phyloP scores from a whole-genome alignment of 73 alveolate species.

The Tetrahymena elliotti region DNA sequence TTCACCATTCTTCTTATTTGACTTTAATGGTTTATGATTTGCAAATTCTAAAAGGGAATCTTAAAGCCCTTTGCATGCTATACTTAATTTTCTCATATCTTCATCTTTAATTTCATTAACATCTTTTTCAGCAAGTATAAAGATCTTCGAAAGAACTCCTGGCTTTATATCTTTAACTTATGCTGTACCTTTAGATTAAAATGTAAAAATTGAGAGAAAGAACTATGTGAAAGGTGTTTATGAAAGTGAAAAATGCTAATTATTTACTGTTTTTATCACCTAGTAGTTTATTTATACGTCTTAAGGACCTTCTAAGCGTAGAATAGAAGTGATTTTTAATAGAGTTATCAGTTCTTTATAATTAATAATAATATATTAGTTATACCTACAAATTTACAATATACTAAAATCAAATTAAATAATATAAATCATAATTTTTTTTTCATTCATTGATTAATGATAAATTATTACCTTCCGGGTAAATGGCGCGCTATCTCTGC shows the following conservation, averaged over 20 bases:
- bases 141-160: constrained; percentile 38
- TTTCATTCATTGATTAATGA: no score
- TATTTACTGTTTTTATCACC: constrained; percentile 42
- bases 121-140: constrained; percentile 35
- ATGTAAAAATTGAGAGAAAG: not conserved
- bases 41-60: constrained; percentile 42
- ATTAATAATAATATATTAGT: not conserved
- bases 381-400: not conserved
- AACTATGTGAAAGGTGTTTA: not conserved
- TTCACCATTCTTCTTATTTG: not conserved
- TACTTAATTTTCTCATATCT: constrained; percentile 29
- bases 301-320: constrained; percentile 53
- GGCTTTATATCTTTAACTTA: constrained; percentile 42
- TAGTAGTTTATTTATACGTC: constrained; percentile 35
- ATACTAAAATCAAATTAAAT: not conserved
- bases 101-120: constrained; percentile 35
- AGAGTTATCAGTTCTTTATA: constrained; percentile 59
- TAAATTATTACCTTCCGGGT: constrained; percentile 15
- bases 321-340: constrained; percentile 75
- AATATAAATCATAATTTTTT: no score
- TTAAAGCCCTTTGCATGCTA: constrained; percentile 35
- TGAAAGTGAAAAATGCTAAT: not conserved
- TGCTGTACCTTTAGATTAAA: constrained; percentile 29
- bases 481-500: constrained; percentile 43
- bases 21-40: constrained; percentile 4